Base-by-base conservation (phyloP, 2,329 filamentous ascomycete species). In the Nigrospora osmanthi region DNA sequence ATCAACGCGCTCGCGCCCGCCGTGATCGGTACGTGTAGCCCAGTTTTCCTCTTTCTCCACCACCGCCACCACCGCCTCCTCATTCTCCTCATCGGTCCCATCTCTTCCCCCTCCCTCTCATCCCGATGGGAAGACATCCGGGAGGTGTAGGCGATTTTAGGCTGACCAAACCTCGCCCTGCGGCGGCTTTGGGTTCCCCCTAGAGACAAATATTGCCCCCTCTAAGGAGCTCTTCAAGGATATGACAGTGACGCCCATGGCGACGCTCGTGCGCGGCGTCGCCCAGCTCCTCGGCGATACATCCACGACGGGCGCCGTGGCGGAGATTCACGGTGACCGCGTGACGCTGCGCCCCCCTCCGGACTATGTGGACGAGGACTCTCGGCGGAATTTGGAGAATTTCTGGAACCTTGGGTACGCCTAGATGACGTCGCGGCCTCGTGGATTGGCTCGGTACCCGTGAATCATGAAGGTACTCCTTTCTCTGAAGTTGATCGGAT, bases 1-100 rank as follows among this genome's bases (percentile, higher is more conserved):
- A 75, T 77, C 49, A 76, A 77, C 50, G 73, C 63, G 6, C 56
- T 73, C 43, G 73, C 71, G 30, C 74, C 69, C 33, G 72, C 71
- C 17, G 68, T 73, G 12, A 60, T 77, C 11, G 68, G 72, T 76
- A 60, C 17, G 63, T 54, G 9, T 10, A 2, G 23, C 2, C 23
- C 10, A 2, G 6, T 23, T 10, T 28, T 2, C 23, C 7, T 28
- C 23, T 10, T 28, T 2, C 10, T 28, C n/a, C n/a, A n/a, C n/a
- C n/a, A n/a, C n/a, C n/a, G n/a, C n/a, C n/a, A n/a, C n/a, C n/a
- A n/a, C n/a, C n/a, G n/a, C n/a, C n/a, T n/a, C n/a, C n/a, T n/a
- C n/a, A n/a, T n/a, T n/a, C n/a, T n/a, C n/a, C n/a, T n/a, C n/a
- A n/a, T n/a, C n/a, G n/a, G n/a, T n/a, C n/a, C n/a, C n/a, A n/a